These are phyloP conservation scores for Hylodesmum podocarpum DNA, from an alignment of 306 rosid genomes.

Conservation along the genomic window DNA sequence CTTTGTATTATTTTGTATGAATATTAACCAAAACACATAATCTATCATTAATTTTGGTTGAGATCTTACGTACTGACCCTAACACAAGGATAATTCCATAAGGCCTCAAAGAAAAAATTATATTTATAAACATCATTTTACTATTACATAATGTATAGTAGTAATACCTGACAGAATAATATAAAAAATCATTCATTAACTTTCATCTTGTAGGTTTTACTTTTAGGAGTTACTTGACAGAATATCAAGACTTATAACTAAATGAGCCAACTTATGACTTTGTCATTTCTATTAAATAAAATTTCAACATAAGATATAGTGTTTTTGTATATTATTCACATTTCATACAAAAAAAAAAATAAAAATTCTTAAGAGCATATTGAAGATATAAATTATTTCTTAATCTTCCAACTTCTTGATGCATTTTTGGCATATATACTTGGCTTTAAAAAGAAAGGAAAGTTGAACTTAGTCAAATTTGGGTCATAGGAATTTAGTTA, in stretches of 20 bases:
- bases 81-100: neutral
- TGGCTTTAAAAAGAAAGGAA: too few relatives aligned
- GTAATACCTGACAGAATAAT: neutral
- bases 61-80: neutral
- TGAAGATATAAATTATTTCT: too few relatives aligned
- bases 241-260: neutral
- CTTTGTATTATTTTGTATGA: neutral
- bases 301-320: neutral
- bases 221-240: neutral
- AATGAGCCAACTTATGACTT: neutral
- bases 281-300: neutral
- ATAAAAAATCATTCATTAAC: neutral
- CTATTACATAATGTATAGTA: neutral
- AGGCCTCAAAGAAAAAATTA: neutral
- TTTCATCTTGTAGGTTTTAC: neutral
- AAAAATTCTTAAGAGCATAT: too few relatives aligned
- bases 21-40: neutral
- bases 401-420: too few relatives aligned
- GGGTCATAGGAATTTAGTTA: too few relatives aligned
- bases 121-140: neutral
- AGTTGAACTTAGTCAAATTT: too few relatives aligned
- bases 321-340: neutral
- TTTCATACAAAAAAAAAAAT: neutral
- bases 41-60: neutral
- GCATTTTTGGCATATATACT: too few relatives aligned